Evolutionary conservation across 495 filamentous ascomycete species (phyloP), one percentile per base, ranked within the genome.

Genomic region (Friedmanniomyces endolithicus): DNA sequence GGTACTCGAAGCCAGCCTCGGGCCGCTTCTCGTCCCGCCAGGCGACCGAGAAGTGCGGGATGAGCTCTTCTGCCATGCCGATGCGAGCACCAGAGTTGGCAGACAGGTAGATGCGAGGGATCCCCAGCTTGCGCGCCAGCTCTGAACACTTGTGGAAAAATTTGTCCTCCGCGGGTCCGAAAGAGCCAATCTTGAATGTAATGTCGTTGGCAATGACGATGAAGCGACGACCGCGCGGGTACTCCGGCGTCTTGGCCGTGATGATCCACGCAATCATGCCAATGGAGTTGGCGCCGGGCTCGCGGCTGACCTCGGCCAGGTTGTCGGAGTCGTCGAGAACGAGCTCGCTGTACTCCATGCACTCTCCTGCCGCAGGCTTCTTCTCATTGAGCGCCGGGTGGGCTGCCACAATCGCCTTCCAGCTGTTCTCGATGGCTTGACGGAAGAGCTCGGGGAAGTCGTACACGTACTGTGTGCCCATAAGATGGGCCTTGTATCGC

Each of bases 81-180:
- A 98, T 86, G 65, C 94, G 89, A 52, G 92, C 92, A 80, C 92
- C 92, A n/a, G 92, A 98, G 78, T 98, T 98, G 63, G 92, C 92
- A 68, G 94, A 97, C 27, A 98, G 77, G 69, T 98, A 98, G 67
- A 98, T 92, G 40, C 92, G 84, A 19, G 92, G 92, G 65, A 98
- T 94, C 46, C 92, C 92, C 50, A 95, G 73, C 72, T 85, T 89
- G 58, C 90, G 78, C 50, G 92, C 92, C 55, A 96, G 76, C 71
- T 98, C 90, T 12, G 92, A 95, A 72, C 92, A 98, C 78, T 96
- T 96, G 75, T 88, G 82, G 82, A 98, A 98, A 81, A 95, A 98
- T 60, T 86, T 85, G 70, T 98, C 92, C 74, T 98, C 92, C 70
- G 80, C 80, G 17, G 92, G 92, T 50, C 92, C 92, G 70, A 98